Evolutionary conservation across 2,329 filamentous ascomycete species (phyloP).

Genomic region (Thermochaetoides dissita): DNA sequence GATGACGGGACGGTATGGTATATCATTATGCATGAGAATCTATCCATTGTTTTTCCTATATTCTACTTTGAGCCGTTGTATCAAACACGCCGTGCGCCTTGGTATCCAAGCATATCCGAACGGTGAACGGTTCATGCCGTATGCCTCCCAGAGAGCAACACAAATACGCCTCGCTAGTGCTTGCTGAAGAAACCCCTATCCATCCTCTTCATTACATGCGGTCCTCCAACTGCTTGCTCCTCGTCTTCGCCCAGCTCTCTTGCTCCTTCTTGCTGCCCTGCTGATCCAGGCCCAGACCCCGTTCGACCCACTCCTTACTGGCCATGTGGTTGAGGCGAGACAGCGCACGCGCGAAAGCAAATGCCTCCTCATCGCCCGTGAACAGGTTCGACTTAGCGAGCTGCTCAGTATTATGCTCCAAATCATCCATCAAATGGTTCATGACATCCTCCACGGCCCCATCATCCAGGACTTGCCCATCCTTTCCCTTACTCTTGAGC

Average conservation of each 20-base stretch:
- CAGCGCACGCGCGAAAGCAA: conserved; percentile 84
- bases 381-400: conserved; percentile 81
- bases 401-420: conserved; percentile 71
- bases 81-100: no score
- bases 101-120: no score
- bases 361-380: conserved; percentile 87
- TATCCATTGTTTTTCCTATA: no score
- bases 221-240: conserved; percentile 55
- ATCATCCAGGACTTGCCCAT: conserved; percentile 22
- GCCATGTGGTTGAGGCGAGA: conserved; percentile 85
- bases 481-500: conserved; percentile 14
- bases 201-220: conserved; percentile 33
- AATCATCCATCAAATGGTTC: conserved; percentile 72
- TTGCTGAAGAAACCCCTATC: not conserved
- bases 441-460: conserved; percentile 48
- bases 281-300: conserved; percentile 54
- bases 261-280: conserved; percentile 50
- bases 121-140: no score
- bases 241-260: conserved; percentile 50
- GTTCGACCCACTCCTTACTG: conserved; percentile 84
- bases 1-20: no score
- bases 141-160: not conserved
- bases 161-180: not conserved
- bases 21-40: no score
- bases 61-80: no score